Percentiles rank a stretch among this genome's conserved stretches.
phyloP scores from a whole-genome alignment of 768 basidiomycete species.

The Lactarius sanguifluus region DNA sequence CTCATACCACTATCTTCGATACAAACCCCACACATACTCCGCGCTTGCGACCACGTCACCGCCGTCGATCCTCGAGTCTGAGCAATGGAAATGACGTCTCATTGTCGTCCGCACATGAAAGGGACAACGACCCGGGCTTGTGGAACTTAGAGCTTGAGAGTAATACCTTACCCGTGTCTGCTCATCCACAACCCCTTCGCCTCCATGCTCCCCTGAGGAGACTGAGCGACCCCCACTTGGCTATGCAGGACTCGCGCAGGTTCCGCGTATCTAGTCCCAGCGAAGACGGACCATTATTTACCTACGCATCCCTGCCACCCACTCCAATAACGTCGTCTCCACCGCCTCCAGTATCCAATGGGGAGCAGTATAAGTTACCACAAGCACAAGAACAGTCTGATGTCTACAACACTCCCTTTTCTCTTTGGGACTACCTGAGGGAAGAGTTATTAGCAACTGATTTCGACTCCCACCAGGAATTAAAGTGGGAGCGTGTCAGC shows the following conservation, averaged over 20 bases:
- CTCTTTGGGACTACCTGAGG: conserved; percentile 88
- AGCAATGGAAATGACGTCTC: conserved; percentile 24
- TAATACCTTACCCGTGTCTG: conserved; percentile 7
- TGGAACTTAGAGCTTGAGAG: conserved; percentile 16
- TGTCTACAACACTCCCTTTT: conserved; percentile 55
- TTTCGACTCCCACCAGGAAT: conserved; percentile 89
- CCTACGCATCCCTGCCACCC: conserved; percentile 73
- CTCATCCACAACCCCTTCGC: conserved; percentile 11
- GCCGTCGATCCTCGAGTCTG: conserved; percentile 21
- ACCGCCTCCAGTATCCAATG: conserved; percentile 17
- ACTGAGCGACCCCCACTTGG: conserved; percentile 18
- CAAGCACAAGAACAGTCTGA: conserved; percentile 25
- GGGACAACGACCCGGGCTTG: conserved; percentile 17
- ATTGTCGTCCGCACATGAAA: conserved; percentile 24
- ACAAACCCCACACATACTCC: conserved; percentile 16
- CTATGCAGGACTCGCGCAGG: conserved; percentile 17
- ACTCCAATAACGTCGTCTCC: conserved; percentile 52
- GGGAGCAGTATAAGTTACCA: conserved; percentile 16
- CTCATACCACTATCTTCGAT: conserved; percentile 17
- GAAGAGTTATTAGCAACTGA: conserved; percentile 91
- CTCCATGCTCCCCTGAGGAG: conserved; percentile 11
- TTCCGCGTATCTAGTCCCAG: conserved; percentile 18
- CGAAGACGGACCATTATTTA: conserved; percentile 40
- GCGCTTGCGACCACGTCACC: conserved; percentile 22
- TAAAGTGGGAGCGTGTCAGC: conserved; percentile 94